Percentiles rank a stretch among this genome's conserved stretches.
phyloP scores from a whole-genome alignment of 371 early-diverging fungal genomes.

The Parasitella parasitica region DNA sequence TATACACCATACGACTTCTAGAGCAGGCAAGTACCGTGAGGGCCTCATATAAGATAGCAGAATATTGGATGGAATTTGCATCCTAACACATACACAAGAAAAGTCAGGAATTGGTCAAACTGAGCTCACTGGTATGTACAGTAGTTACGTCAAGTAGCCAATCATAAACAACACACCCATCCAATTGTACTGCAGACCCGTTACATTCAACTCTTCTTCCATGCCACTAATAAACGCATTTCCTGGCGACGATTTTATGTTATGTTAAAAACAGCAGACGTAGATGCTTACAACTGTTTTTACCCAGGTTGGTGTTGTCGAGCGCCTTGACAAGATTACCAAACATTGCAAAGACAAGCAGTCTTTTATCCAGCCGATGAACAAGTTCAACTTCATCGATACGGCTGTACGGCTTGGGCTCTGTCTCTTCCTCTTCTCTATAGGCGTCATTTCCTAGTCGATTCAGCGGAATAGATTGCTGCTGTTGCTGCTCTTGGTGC shows the following conservation, averaged over 20 bases:
- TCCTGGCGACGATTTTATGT: conserved; percentile 16
- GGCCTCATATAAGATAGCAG: conserved; percentile 55
- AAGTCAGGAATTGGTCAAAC: not conserved
- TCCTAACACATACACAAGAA: conserved; percentile 18
- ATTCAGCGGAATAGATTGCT: not conserved
- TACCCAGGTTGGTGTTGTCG: conserved; percentile 45
- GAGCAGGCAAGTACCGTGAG: conserved; percentile 48
- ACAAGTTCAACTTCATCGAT: conserved; percentile 31
- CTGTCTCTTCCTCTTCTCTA: not conserved
- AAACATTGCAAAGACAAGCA: conserved; percentile 47
- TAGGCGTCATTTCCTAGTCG: not conserved
- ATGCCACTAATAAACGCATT: conserved; percentile 54
- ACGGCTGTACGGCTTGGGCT: not conserved
- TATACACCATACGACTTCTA: conserved; percentile 57
- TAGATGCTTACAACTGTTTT: not conserved
- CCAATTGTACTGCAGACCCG: conserved; percentile 48
- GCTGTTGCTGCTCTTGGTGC: not conserved
- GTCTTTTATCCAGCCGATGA: conserved; percentile 33
- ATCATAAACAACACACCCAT: conserved; percentile 42
- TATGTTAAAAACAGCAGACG: too few relatives aligned
- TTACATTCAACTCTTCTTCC: conserved; percentile 46
- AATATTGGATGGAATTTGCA: conserved; percentile 66
- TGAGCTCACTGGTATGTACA: not conserved
- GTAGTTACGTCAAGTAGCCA: conserved; percentile 43
- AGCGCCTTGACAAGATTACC: conserved; percentile 44